Conservation (phyloP, 208 protist genomes). For the Vickermania ingenoplastis region DNA sequence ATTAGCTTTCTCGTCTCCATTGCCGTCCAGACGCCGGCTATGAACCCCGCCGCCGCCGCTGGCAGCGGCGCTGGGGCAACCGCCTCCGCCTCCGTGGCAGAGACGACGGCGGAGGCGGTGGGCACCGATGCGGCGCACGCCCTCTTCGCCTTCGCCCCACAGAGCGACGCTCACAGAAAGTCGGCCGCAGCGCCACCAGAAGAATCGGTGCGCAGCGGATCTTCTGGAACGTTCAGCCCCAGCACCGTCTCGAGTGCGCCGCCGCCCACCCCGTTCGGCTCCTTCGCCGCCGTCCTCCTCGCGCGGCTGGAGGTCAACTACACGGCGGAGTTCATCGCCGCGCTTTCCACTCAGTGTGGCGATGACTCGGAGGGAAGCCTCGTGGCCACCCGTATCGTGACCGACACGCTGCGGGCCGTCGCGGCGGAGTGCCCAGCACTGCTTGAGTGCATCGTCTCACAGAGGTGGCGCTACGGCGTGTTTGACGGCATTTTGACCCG, state of each 20-base stretch:
- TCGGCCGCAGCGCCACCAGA: too few relatives aligned
- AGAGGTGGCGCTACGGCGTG: slow-evolving; percentile 61
- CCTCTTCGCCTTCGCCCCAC: slow-evolving; percentile 18
- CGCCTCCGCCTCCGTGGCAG: neutral
- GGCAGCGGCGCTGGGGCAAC: neutral
- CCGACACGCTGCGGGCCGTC: slow-evolving; percentile 38
- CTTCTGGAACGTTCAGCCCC: neutral
- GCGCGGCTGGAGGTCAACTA: slow-evolving; percentile 33
- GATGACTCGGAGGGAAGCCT: slow-evolving; percentile 62
- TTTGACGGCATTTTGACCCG: slow-evolving; percentile 85
- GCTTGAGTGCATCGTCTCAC: slow-evolving; percentile 25
- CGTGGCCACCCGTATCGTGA: slow-evolving; percentile 49
- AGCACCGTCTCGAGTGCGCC: neutral
- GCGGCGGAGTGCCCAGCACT: slow-evolving; percentile 14
- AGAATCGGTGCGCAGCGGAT: neutral
- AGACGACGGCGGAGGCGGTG: neutral
- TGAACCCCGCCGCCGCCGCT: neutral
- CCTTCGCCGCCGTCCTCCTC: slow-evolving; percentile 27
- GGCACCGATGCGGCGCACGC: slow-evolving; percentile 7
- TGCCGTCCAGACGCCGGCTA: slow-evolving; percentile 6
- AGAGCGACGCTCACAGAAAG: neutral
- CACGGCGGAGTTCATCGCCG: slow-evolving; percentile 53
- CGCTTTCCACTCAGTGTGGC: slow-evolving; percentile 50
- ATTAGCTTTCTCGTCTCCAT: slow-evolving; percentile 43
- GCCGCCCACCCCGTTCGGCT: slow-evolving; percentile 5